phyloP scores from a whole-genome alignment of 257 asterid species.

The Solanum piurae region DNA sequence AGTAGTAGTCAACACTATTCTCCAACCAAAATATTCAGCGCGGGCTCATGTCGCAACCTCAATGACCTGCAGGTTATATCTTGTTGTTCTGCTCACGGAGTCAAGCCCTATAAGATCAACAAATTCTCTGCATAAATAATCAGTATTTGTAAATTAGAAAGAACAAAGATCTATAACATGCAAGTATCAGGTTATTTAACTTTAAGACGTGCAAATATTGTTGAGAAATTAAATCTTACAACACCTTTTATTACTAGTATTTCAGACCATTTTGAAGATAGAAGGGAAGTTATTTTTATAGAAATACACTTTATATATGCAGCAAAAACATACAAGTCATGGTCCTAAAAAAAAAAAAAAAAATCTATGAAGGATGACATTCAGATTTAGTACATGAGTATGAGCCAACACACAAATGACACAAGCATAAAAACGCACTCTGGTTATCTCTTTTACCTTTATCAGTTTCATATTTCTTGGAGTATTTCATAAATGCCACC shows the following conservation, averaged over 20 bases:
- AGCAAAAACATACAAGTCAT: background rate
- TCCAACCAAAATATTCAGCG: background rate
- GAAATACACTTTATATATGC: background rate
- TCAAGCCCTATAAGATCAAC: background rate
- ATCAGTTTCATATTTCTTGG: background rate
- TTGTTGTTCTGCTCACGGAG: background rate
- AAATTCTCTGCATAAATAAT: background rate
- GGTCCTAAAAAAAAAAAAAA: background rate
- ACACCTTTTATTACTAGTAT: background rate
- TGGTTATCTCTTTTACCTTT: background rate
- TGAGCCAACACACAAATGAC: background rate
- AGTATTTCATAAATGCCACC: background rate
- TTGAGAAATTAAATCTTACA: background rate
- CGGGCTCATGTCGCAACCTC: background rate
- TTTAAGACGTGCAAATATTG: background rate
- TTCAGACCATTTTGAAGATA: background rate
- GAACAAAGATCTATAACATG: background rate
- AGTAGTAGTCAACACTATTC: background rate
- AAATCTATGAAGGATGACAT: background rate
- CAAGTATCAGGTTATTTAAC: background rate
- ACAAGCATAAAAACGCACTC: background rate
- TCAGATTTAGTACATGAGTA: background rate
- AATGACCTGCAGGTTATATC: background rate
- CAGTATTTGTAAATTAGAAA: background rate
- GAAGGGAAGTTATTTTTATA: background rate